Conservation (phyloP, 1,139 yeast species). For the Saccharomycopsis hybrid region DNA sequence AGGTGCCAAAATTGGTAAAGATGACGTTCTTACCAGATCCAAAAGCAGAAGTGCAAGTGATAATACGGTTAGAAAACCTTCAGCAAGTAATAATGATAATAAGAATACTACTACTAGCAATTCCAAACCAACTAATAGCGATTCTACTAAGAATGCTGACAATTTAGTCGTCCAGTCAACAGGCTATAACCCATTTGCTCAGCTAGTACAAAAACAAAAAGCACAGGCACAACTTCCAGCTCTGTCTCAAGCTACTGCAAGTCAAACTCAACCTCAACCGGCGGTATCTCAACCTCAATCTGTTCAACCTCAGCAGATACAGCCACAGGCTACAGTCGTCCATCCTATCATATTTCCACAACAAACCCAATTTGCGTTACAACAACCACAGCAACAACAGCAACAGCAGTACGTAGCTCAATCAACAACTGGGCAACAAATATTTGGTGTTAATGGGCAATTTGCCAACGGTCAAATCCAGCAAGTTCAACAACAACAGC, state of each 20-base stretch:
- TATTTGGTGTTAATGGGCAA: constrained; percentile 14
- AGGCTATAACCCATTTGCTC: constrained; percentile 11
- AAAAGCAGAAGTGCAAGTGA: constrained; percentile 5
- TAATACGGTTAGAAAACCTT: neutral
- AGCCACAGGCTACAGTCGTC: constrained; percentile 12
- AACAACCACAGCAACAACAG: constrained; percentile 18
- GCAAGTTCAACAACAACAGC: constrained; percentile 27
- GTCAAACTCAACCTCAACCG: constrained; percentile 21
- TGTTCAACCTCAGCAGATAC: constrained; percentile 19
- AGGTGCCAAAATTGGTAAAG: constrained; percentile 31
- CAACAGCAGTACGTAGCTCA: constrained; percentile 20
- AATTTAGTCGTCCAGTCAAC: constrained; percentile 11
- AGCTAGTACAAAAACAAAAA: constrained; percentile 11
- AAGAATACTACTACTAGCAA: neutral
- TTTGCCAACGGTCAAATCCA: constrained; percentile 20
- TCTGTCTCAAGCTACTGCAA: constrained; percentile 20
- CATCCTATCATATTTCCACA: constrained; percentile 10
- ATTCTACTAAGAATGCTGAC: neutral
- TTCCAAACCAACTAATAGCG: no score
- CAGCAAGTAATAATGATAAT: no score
- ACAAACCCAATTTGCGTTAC: constrained; percentile 8
- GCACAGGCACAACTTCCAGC: constrained; percentile 21
- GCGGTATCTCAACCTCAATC: constrained; percentile 16
- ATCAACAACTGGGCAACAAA: constrained; percentile 15
- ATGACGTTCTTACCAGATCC: constrained; percentile 15